Conservation (phyloP, 2,329 filamentous ascomycete genomes). For the Fusarium secorum region DNA sequence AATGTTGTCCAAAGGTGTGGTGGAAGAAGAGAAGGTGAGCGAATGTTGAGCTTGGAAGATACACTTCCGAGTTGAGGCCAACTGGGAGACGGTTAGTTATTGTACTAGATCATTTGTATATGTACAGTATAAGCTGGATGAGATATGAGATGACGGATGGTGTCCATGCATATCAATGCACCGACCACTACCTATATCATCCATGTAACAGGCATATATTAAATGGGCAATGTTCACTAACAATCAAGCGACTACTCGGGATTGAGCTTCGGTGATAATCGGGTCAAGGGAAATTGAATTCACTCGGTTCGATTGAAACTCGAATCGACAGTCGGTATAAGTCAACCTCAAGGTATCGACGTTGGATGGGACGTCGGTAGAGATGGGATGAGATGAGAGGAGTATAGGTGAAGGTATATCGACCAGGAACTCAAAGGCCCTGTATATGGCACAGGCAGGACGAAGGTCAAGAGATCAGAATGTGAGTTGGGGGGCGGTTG, state of each 20-base stretch:
- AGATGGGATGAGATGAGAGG: neutral
- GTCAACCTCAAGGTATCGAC: conserved; percentile 7
- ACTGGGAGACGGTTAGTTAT: conserved; percentile 17
- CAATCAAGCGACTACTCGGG: conserved; percentile 24
- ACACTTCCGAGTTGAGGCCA: neutral
- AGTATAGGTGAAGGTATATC: conserved; percentile 24
- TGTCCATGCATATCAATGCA: neutral
- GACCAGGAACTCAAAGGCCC: conserved; percentile 39
- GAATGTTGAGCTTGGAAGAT: conserved; percentile 4
- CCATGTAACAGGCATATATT: neutral
- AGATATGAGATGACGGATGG: neutral
- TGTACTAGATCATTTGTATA: neutral
- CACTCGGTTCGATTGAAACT: conserved; percentile 9
- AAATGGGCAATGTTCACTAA: conserved; percentile 21
- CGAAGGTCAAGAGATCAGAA: conserved; percentile 20
- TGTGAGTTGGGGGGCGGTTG: conserved; percentile 31
- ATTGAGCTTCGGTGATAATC: conserved; percentile 1
- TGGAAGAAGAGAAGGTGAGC: conserved; percentile 9
- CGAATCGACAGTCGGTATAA: neutral
- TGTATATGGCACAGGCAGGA: conserved; percentile 33
- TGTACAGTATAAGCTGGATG: neutral
- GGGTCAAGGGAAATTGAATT: neutral
- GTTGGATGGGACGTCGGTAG: conserved; percentile 8
- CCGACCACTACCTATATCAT: neutral
- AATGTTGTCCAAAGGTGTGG: neutral